Evolutionary conservation across 2,329 filamentous ascomycete genomes (phyloP), one percentile per base, ranked within the genome.

Genomic region (Botrytis byssoidea): DNA sequence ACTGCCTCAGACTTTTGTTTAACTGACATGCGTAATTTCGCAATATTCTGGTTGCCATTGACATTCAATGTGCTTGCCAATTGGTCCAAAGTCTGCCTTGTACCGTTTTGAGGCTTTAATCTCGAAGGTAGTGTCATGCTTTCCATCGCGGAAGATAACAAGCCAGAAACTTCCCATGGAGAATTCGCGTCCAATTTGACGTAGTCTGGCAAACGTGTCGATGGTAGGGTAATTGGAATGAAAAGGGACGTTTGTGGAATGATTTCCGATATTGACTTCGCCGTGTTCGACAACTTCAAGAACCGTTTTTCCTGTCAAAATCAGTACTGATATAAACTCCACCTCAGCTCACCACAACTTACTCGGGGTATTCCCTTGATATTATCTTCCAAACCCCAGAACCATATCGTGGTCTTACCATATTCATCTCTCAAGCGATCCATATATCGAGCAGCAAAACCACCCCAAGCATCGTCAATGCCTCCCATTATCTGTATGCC

Each of bases 341-440:
- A 37, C 37, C 76, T 48, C 65, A 59, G 48, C 46, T 70, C 55
- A 74, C 42, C 46, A 69, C 57, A 74, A 80, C 83, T 82, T 81
- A 91, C 89, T 79, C 89, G 85, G 57, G 86, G 83, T 44, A 86
- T 83, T 61, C 85, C 87, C 67, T 82, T 84, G 59, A 86, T 84
- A 1, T 84, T 84, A 73, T 91, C 90, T 81, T 97, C 92, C 35
- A 94, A 81, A 0, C 92, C 95, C 91, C 95, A 98, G 20, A 94
- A 88, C 92, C 94, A 97, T 46, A 98, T 89, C 69, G 90, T 90
- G 48, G 90, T 89, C 84, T 98, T 98, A 44, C 94, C 93, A 81
- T 95, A 95, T 81, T 99, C 96, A 80, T 99, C 96, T 75, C 93
- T 86, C 73, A 99, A 83, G 44, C 90, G 87, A 81, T 98, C 91